Percentiles rank a stretch among this genome's conserved stretches.
Evolutionary conservation across 495 filamentous ascomycete genomes (phyloP).

Genomic region (Xylaria flabelliformis): DNA sequence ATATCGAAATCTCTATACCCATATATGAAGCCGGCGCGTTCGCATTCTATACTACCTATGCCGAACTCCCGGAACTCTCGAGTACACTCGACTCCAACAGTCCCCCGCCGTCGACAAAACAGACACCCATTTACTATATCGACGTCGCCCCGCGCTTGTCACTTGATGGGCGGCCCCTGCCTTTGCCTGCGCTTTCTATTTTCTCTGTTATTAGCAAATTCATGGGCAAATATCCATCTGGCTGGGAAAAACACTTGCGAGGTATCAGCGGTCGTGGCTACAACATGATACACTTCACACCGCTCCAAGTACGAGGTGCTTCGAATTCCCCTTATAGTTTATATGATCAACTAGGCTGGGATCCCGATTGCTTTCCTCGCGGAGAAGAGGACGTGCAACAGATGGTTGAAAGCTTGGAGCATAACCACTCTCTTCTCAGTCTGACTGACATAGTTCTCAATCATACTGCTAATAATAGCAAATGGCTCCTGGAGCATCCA

Average conservation of each 20-base stretch:
- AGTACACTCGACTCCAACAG: conserved; percentile 50
- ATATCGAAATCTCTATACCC: conserved; percentile 85
- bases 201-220: conserved; percentile 98
- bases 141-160: conserved; percentile 87
- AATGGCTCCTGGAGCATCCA: conserved; percentile 92
- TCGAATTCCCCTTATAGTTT: conserved; percentile 98
- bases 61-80: conserved; percentile 80
- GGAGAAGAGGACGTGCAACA: conserved; percentile 83
- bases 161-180: conserved; percentile 70
- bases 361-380: conserved; percentile 79
- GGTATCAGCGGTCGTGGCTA: conserved; percentile 90
- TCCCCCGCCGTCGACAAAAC: conserved; percentile 59
- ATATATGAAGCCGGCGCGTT: conserved; percentile 87
- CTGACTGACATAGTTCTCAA: conserved; percentile 98
- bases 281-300: conserved; percentile 99
- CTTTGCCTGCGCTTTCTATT: conserved; percentile 84
- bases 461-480: conserved; percentile 94
- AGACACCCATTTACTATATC: conserved; percentile 83
- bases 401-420: conserved; percentile 81
- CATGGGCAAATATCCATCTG: conserved; percentile 87
- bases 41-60: conserved; percentile 93
- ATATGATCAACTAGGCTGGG: conserved; percentile 89
- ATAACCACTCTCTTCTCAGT: conserved; percentile 81
- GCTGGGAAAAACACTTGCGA: conserved; percentile 87
- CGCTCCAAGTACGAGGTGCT: conserved; percentile 82